These are phyloP conservation scores for Golubevia sp. DNA, from an alignment of 1,284 basidiomycete species.

Conservation along the genomic window DNA sequence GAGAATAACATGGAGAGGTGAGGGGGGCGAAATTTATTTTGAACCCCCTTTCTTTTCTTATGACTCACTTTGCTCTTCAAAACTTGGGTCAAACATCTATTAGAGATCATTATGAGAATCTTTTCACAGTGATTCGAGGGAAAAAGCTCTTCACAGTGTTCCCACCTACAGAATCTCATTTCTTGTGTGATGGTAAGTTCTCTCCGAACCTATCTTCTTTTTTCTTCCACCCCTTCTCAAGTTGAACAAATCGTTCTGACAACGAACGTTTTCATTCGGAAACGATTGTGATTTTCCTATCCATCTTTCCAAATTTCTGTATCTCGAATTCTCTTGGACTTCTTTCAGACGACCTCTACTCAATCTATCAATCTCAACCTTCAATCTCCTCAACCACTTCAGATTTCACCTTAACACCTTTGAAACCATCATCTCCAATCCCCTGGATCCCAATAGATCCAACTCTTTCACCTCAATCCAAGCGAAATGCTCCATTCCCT, in stretches of 20 bases:
- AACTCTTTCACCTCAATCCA: conserved; percentile 15
- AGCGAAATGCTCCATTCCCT: conserved; percentile 22
- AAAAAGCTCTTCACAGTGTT: conserved; percentile 46
- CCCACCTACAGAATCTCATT: conserved; percentile 34
- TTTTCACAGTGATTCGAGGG: conserved; percentile 43
- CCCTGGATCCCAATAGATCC: conserved; percentile 52
- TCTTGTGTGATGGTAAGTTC: conserved; percentile 28
- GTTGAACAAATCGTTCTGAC: too few species aligned
- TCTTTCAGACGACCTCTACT: conserved; percentile 6
- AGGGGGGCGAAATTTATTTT: neutral
- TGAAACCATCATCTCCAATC: conserved; percentile 15
- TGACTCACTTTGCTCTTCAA: neutral
- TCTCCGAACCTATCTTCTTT: neutral
- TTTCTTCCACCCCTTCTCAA: too few species aligned
- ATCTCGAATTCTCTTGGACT: too few species aligned
- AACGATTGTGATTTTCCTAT: too few species aligned
- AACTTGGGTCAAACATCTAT: conserved; percentile 25
- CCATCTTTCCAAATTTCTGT: too few species aligned
- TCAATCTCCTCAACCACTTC: neutral
- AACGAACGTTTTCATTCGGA: too few species aligned
- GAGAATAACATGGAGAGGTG: too few species aligned
- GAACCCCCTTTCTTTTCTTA: neutral
- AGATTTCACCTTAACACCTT: neutral
- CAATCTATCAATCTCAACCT: conserved; percentile 11
- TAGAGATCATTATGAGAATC: conserved; percentile 51